Conservation (phyloP, 495 filamentous ascomycete genomes). For the Tuber aestivum region DNA sequence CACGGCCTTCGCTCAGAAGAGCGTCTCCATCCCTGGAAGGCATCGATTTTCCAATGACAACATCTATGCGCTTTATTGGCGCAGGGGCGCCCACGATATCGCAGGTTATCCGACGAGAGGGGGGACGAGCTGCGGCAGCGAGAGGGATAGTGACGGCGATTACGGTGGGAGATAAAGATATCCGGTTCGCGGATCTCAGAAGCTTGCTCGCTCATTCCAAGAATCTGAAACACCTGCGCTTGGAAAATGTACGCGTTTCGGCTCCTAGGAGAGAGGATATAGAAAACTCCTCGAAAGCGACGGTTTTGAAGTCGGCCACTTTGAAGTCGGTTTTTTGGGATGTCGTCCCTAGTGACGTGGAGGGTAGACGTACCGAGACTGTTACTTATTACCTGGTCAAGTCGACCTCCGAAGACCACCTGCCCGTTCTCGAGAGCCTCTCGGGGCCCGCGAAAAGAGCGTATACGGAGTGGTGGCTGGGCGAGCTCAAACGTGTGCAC, state of each 20-base stretch:
- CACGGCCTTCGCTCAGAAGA: neutral
- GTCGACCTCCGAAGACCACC: neutral
- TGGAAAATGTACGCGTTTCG: neutral
- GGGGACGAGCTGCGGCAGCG: neutral
- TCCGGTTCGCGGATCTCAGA: neutral
- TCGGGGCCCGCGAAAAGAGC: neutral
- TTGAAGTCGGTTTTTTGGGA: slow-evolving; percentile 3
- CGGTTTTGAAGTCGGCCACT: neutral
- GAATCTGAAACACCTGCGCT: neutral
- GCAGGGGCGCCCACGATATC: neutral
- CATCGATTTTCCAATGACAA: neutral
- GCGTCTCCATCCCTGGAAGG: neutral
- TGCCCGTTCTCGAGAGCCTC: neutral
- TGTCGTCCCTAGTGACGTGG: neutral
- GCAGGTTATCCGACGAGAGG: neutral
- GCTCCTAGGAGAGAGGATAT: neutral
- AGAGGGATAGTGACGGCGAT: neutral
- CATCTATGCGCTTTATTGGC: neutral
- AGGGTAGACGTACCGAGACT: neutral
- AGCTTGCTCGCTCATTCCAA: neutral
- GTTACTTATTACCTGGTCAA: neutral
- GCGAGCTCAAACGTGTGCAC: neutral
- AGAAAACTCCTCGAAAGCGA: neutral
- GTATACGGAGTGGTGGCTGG: neutral
- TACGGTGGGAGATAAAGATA: neutral